These are phyloP conservation scores for Lipomyces chichibuensis DNA, from an alignment of 805 yeast genomes.

Conservation along the genomic window DNA sequence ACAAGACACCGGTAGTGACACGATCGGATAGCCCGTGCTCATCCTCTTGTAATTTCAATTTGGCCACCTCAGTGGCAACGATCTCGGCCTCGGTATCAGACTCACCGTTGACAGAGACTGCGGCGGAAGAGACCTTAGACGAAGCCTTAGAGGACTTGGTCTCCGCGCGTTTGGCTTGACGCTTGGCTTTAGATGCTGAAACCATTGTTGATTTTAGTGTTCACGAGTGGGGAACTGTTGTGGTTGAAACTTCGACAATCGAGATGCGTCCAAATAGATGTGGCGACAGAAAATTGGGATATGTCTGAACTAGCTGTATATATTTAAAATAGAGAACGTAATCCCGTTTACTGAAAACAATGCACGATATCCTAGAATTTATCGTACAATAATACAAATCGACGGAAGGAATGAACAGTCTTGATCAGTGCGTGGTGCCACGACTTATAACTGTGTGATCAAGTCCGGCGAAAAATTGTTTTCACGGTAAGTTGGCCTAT, in stretches of 20 bases:
- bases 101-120: slow-evolving; percentile 41
- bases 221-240: neutral
- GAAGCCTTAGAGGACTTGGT: slow-evolving; percentile 54
- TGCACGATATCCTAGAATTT: neutral
- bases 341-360: neutral
- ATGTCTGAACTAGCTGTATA: neutral
- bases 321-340: neutral
- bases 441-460: neutral
- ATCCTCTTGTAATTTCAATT: slow-evolving; percentile 90
- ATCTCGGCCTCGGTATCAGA: slow-evolving; percentile 47
- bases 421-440: neutral
- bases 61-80: slow-evolving; percentile 69
- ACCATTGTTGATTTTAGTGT: slow-evolving; percentile 38
- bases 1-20: slow-evolving; percentile 96
- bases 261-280: neutral
- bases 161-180: slow-evolving; percentile 95
- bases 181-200: slow-evolving; percentile 95
- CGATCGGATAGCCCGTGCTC: slow-evolving; percentile 94
- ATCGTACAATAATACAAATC: neutral
- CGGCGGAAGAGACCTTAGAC: slow-evolving; percentile 40
- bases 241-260: neutral
- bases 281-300: neutral
- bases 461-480: neutral
- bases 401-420: neutral
- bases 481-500: neutral